These are phyloP conservation scores for Collariella sp. DNA, from an alignment of 495 filamentous ascomycete genomes.

Conservation along the genomic window DNA sequence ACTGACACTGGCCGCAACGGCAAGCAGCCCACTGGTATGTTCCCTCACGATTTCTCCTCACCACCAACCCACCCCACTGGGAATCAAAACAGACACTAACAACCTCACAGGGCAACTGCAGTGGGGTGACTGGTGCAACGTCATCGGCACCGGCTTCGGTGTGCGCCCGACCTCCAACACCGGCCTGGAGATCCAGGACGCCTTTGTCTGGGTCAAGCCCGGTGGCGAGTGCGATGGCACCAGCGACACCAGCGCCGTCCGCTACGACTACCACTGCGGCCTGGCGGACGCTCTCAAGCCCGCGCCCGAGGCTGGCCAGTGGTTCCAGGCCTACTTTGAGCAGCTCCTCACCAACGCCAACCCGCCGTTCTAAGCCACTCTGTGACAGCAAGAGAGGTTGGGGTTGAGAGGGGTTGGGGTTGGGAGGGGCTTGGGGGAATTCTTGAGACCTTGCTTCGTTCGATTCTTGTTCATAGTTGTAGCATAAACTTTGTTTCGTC, in stretches of 20 bases:
- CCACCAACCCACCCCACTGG: too few relatives aligned
- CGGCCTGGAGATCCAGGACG: conserved; percentile 53
- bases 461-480: too few relatives aligned
- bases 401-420: too few relatives aligned
- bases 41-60: background rate
- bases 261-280: conserved; percentile 68
- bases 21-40: conserved; percentile 52
- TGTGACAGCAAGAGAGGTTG: too few relatives aligned
- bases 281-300: conserved; percentile 51
- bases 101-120: conserved; percentile 33
- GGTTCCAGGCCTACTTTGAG: conserved; percentile 77
- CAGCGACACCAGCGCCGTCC: conserved; percentile 48
- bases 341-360: conserved; percentile 60
- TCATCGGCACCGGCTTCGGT: conserved; percentile 65
- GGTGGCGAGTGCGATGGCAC: conserved; percentile 78
- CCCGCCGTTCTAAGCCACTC: conserved; percentile 45
- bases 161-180: conserved; percentile 57
- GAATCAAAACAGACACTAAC: background rate
- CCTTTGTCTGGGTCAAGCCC: conserved; percentile 80
- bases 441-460: too few relatives aligned
- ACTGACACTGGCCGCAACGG: conserved; percentile 60
- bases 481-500: too few relatives aligned
- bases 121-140: conserved; percentile 84
- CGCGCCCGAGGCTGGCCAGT: conserved; percentile 67
- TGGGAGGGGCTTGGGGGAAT: too few relatives aligned